A percentile compares a stretch with the other conserved stretches of the same genome.
Evolutionary conservation across 257 asterid genomes (phyloP).

Genomic region (Nicotiana attenuata): DNA sequence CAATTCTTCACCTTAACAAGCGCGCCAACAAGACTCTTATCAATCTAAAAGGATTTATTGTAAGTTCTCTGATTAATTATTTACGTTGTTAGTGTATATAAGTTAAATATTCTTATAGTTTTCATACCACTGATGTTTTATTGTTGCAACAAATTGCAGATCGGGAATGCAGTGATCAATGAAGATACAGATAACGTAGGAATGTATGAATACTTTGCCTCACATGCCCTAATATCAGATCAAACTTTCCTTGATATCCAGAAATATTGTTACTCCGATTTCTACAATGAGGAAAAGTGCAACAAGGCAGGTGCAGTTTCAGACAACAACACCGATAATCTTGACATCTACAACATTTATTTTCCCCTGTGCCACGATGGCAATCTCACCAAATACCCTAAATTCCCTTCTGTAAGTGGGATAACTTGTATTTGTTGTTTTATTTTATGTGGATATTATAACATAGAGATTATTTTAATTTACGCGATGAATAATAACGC

Average conservation of each 20-base stretch:
- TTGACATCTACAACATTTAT: constrained; percentile 7
- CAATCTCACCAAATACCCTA: neutral
- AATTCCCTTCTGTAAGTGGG: neutral
- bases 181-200: neutral
- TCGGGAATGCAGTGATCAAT: constrained; percentile 24
- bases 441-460: too few species aligned
- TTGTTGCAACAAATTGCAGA: neutral
- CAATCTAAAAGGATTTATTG: constrained; percentile 40
- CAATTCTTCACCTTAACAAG: constrained; percentile 25
- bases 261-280: neutral
- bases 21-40: constrained; percentile 18
- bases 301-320: neutral
- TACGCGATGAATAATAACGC: neutral
- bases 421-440: neutral
- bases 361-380: neutral
- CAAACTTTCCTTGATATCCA: constrained; percentile 6
- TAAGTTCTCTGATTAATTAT: constrained; percentile 10
- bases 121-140: neutral
- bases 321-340: neutral
- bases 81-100: neutral
- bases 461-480: too few species aligned
- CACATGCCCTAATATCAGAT: constrained; percentile 23
- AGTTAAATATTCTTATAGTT: neutral
- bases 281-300: neutral
- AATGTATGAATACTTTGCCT: constrained; percentile 2